Evolutionary conservation across 495 filamentous ascomycete genomes (phyloP).

Genomic region (Daldinia grandis): DNA sequence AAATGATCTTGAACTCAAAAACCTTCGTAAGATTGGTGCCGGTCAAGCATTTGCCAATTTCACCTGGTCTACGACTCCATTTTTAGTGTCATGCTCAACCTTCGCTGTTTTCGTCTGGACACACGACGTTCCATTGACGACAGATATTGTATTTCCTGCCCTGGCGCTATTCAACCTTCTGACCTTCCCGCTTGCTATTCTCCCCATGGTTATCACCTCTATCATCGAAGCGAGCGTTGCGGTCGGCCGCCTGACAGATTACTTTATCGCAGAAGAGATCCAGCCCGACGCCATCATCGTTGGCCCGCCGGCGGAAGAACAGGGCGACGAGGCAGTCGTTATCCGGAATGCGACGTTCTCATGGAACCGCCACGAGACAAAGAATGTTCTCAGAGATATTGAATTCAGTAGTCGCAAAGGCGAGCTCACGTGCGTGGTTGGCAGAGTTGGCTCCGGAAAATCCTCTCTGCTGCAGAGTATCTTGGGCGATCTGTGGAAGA

Average conservation of each 20-base stretch:
- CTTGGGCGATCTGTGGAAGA: conserved; percentile 90
- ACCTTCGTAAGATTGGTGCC: conserved; percentile 93
- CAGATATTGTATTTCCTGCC: conserved; percentile 94
- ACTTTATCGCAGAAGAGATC: conserved; percentile 87
- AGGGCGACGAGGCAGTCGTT: conserved; percentile 83
- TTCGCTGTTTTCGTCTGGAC: conserved; percentile 95
- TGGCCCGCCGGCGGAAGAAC: conserved; percentile 71
- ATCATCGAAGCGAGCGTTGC: conserved; percentile 97
- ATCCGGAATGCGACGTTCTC: conserved; percentile 90
- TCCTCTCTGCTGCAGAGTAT: conserved; percentile 89
- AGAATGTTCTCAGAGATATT: conserved; percentile 69
- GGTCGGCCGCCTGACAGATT: conserved; percentile 83
- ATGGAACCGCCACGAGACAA: conserved; percentile 81
- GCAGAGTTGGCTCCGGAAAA: conserved; percentile 94
- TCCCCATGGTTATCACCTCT: conserved; percentile 97
- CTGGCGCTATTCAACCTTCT: conserved; percentile 89
- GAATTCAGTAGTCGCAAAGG: conserved; percentile 88
- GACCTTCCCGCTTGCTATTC: conserved; percentile 91
- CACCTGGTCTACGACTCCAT: conserved; percentile 99
- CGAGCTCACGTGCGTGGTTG: conserved; percentile 91
- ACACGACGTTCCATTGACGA: conserved; percentile 80
- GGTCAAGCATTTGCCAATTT: conserved; percentile 95
- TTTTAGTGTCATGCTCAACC: conserved; percentile 96
- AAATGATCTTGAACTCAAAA: conserved; percentile 94
- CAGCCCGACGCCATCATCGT: conserved; percentile 81